Evolutionary conservation across 2,329 filamentous ascomycete genomes (phyloP), one percentile per base, ranked within the genome.

Genomic region (Fusarium subtropicale): DNA sequence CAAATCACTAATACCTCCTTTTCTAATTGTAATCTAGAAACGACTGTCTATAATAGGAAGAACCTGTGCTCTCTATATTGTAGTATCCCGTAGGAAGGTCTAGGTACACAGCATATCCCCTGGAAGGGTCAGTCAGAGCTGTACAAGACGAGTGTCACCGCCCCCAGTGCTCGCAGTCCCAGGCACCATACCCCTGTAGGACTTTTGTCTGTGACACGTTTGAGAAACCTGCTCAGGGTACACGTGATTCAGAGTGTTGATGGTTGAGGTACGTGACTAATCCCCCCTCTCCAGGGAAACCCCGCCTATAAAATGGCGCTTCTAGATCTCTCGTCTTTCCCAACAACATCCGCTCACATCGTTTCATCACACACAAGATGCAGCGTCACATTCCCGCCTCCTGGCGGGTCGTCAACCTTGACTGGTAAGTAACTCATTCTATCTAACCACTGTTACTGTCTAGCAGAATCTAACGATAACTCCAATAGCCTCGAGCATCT

Each of bases 21-120:
- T 26, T 16, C 16, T n/a, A 5, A 4, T 3, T 45, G 24, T 6
- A 45, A 7, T 3, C 6, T 41, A 11, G 22, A 10, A 42, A 15
- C 2, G n/a, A 26, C 9, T 26, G 11, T n/a, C 12, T 18, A 28
- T 10, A 45, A 30, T 3, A 10, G 10, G 7, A 2, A 5, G 7
- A 15, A 0, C 20, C 9, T 12, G 20, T 41, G 12, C 7, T 22
- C 7, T 7, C 20, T 28, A 16, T n/a, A 11, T 2, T n/a, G 1
- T n/a, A 45, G 11, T 45, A 11, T 16, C 10, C 16, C n/a, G 5
- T 3, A n/a, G 10, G n/a, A 3, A 28, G 3, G 22, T 16, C 42
- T 13, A n/a, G 16, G 16, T 9, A 9, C 16, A n/a, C 6, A 10
- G 0, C 18, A n/a, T 2, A 1, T 3, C 16, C 24, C 42, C 24